These are phyloP conservation scores for Orbilia oligospora DNA, from an alignment of 2,329 filamentous ascomycete genomes.

Conservation along the genomic window DNA sequence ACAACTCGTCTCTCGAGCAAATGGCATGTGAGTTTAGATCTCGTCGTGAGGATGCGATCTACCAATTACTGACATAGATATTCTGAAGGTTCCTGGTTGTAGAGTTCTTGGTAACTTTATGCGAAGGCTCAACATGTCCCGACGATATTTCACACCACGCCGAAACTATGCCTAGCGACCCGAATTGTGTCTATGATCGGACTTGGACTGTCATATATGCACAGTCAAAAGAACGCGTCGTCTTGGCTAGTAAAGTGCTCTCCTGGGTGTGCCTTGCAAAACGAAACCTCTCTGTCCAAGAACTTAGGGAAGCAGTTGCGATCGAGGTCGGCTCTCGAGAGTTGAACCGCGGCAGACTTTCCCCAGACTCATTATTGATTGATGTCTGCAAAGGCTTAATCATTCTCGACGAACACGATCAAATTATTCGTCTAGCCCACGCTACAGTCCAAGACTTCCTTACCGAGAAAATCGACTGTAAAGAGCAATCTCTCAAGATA, in stretches of 20 bases:
- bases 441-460: slow-evolving; percentile 6
- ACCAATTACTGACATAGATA: background rate
- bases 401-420: slow-evolving; percentile 1
- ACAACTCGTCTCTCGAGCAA: background rate
- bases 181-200: background rate
- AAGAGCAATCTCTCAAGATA: slow-evolving; percentile 3
- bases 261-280: slow-evolving; percentile 6
- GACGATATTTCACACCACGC: slow-evolving; percentile 4
- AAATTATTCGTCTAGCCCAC: background rate
- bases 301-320: background rate
- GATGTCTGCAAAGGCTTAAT: slow-evolving; percentile 11
- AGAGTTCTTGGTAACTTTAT: background rate
- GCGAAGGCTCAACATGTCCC: slow-evolving; percentile 3
- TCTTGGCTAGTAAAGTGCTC: background rate
- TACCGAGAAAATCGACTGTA: slow-evolving; percentile 6
- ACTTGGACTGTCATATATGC: slow-evolving; percentile 2
- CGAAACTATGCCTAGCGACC: background rate
- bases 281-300: slow-evolving; percentile 2
- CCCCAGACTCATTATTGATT: background rate
- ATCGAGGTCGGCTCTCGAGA: background rate
- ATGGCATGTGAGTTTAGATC: background rate
- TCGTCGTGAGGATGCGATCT: background rate
- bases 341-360: background rate
- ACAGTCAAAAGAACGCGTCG: background rate
- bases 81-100: background rate